Conservation (phyloP, 2,329 filamentous ascomycete species). For the Lecanicillium sp. region DNA sequence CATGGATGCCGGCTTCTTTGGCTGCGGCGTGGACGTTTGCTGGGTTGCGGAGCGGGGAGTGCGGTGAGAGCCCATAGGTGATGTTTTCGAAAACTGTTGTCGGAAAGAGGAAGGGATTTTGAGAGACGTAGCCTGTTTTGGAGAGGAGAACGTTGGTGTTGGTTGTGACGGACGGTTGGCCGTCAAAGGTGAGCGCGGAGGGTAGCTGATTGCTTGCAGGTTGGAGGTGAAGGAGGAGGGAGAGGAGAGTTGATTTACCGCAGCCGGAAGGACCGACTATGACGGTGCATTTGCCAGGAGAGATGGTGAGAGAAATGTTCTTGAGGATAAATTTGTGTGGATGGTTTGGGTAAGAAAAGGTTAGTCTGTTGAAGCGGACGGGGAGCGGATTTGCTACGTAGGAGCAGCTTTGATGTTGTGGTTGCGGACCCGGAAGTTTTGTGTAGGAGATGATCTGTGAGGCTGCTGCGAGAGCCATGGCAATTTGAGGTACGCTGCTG, state of each 20-base stretch:
- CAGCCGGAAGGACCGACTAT: conserved; percentile 79
- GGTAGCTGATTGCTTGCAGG: conserved; percentile 19
- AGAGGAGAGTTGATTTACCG: conserved; percentile 82
- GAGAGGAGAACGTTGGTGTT: conserved; percentile 52
- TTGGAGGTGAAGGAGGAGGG: conserved; percentile 68
- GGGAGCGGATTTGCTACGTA: conserved; percentile 22
- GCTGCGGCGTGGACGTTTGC: conserved; percentile 43
- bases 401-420: conserved; percentile 14
- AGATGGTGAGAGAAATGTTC: conserved; percentile 57
- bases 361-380: conserved; percentile 43
- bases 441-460: conserved; percentile 64
- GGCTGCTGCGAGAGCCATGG: conserved; percentile 63
- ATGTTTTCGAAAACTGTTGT: conserved; percentile 74
- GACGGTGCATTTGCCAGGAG: conserved; percentile 57
- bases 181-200: conserved; percentile 47
- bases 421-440: conserved; percentile 36
- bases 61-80: conserved; percentile 59
- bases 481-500: conserved; percentile 71
- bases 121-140: conserved; percentile 59
- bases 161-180: conserved; percentile 46
- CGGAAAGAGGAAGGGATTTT: conserved; percentile 70
- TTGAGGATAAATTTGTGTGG: conserved; percentile 47
- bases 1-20: conserved; percentile 57
- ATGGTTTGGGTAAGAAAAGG: conserved; percentile 63
- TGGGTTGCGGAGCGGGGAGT: conserved; percentile 39